Conservation (phyloP, 169 alveolate genomes). For the Cryptosporidium bovis region DNA sequence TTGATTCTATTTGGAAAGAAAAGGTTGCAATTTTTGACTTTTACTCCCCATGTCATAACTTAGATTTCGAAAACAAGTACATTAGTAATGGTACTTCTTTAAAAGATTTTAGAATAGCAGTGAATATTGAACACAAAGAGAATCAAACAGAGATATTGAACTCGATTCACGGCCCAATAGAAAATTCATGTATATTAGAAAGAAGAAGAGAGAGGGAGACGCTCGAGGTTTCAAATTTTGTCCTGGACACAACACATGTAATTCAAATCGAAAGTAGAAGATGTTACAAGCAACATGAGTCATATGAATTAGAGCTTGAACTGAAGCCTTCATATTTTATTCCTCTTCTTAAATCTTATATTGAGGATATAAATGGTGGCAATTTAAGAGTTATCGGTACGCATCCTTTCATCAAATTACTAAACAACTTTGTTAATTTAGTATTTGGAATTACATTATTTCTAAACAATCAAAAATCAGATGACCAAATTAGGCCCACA, state of each 20-base stretch:
- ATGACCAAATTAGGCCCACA: conserved; percentile 22
- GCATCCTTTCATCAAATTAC: conserved; percentile 43
- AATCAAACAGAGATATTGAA: conserved; percentile 11
- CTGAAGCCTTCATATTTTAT: conserved; percentile 48
- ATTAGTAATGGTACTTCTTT: conserved; percentile 29
- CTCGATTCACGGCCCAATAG: conserved; percentile 39
- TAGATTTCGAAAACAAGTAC: conserved; percentile 25
- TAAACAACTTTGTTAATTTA: conserved; percentile 43
- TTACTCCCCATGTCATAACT: conserved; percentile 42
- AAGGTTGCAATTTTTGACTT: conserved; percentile 69
- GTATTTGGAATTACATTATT: conserved; percentile 66
- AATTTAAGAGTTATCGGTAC: conserved; percentile 50
- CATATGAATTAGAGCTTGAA: conserved; percentile 68
- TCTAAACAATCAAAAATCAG: conserved; percentile 38
- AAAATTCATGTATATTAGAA: conserved; percentile 39
- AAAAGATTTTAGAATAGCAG: conserved; percentile 62
- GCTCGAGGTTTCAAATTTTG: conserved; percentile 53
- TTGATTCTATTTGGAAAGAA: conserved; percentile 65
- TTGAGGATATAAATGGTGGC: conserved; percentile 43
- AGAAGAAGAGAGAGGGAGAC: conserved; percentile 71
- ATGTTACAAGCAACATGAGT: conserved; percentile 52
- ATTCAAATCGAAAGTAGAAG: conserved; percentile 60
- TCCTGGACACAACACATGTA: conserved; percentile 58
- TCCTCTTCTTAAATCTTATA: conserved; percentile 60
- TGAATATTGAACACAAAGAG: conserved; percentile 59